A percentile compares a stretch with the other conserved stretches of the same genome.
phyloP scores from a whole-genome alignment of 495 filamentous ascomycete species.

The Talaromyces liani region DNA sequence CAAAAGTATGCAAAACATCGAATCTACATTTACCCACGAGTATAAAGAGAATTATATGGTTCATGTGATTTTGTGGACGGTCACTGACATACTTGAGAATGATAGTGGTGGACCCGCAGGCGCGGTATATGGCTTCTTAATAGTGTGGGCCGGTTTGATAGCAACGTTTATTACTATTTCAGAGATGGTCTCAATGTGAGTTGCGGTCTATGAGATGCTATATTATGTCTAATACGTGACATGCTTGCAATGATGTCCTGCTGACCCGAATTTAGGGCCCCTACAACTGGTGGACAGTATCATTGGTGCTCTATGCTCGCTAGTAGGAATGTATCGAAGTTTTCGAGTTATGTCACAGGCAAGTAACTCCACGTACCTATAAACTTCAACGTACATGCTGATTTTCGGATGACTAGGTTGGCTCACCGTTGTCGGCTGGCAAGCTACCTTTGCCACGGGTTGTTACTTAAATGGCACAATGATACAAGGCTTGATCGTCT shows the following conservation, averaged over 20 bases:
- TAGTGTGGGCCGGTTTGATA: slow-evolving; percentile 35
- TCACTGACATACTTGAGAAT: slow-evolving; percentile 1
- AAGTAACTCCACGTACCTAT: slow-evolving; percentile 18
- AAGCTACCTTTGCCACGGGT: slow-evolving; percentile 18
- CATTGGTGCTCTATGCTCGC: slow-evolving; percentile 49
- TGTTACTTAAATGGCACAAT: slow-evolving; percentile 34
- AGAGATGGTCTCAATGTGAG: slow-evolving; percentile 37
- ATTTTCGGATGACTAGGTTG: neutral
- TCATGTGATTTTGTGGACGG: neutral
- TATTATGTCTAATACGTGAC: neutral
- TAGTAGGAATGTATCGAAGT: slow-evolving; percentile 24
- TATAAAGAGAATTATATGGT: neutral
- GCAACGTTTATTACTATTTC: slow-evolving; percentile 25
- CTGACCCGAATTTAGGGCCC: slow-evolving; percentile 25
- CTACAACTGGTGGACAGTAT: slow-evolving; percentile 45
- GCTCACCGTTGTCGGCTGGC: slow-evolving; percentile 9
- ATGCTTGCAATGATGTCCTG: neutral
- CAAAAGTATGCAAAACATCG: slow-evolving; percentile 19
- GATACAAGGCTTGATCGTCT: slow-evolving; percentile 32
- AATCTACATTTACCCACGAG: neutral
- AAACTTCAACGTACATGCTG: neutral
- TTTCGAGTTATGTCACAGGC: slow-evolving; percentile 43
- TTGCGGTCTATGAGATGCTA: neutral
- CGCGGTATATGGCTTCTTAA: slow-evolving; percentile 44
- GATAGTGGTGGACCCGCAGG: slow-evolving; percentile 42